Percentiles rank a stretch among this genome's conserved stretches.
Evolutionary conservation across 2,329 filamentous ascomycete species (phyloP).

Genomic region (Byssothecium circinans): DNA sequence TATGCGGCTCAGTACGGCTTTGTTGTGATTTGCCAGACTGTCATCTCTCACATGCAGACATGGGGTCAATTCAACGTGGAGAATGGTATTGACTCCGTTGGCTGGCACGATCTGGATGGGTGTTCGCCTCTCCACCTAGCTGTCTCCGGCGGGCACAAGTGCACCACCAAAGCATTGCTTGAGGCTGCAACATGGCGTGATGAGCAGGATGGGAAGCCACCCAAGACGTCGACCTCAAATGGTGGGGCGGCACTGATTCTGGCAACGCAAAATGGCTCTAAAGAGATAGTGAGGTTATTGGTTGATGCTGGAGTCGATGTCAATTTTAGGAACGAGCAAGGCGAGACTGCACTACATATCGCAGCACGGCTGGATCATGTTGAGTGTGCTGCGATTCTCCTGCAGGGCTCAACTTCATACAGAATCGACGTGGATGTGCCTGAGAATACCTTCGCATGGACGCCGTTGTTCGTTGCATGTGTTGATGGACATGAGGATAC

Average conservation of each 20-base stretch:
- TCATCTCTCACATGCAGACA: conserved; percentile 84
- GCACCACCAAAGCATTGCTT: conserved; percentile 80
- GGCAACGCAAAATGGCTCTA: conserved; percentile 85
- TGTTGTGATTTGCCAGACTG: conserved; percentile 81
- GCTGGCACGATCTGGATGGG: conserved; percentile 92
- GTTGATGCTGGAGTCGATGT: conserved; percentile 89
- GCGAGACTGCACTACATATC: conserved; percentile 89
- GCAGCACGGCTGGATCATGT: conserved; percentile 86
- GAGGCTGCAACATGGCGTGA: conserved; percentile 78
- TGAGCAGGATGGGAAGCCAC: conserved; percentile 61
- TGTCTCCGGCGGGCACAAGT: conserved; percentile 85
- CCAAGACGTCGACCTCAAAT: conserved; percentile 71
- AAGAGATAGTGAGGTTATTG: conserved; percentile 79
- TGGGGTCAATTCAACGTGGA: conserved; percentile 86
- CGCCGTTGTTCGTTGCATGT: conserved; percentile 87
- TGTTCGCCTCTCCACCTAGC: conserved; percentile 89
- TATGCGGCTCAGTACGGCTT: conserved; percentile 96
- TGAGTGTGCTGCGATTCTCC: conserved; percentile 74
- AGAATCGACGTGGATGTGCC: conserved; percentile 74
- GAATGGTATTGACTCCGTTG: conserved; percentile 79
- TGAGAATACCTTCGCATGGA: conserved; percentile 90
- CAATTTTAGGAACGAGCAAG: conserved; percentile 87
- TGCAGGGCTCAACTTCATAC: conserved; percentile 70
- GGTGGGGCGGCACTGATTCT: conserved; percentile 86
- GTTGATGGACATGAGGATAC: conserved; percentile 82